phyloP scores from a whole-genome alignment of 1,284 basidiomycete genomes.

The Cutaneotrichosporon sp. region DNA sequence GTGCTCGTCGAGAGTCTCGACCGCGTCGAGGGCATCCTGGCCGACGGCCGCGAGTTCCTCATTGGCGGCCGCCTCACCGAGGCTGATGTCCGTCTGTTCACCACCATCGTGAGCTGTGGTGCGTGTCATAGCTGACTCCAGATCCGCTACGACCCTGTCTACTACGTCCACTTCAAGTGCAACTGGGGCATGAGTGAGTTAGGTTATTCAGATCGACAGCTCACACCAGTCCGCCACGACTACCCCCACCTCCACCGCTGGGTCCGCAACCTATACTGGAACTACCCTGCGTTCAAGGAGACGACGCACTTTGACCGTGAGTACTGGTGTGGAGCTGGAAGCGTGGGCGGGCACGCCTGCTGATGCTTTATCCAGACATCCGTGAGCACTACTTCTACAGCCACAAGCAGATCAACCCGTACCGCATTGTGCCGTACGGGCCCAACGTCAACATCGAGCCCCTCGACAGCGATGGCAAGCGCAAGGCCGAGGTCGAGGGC shows the following conservation, averaged over 20 bases:
- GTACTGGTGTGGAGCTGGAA: not conserved
- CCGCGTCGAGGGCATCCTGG: slow-evolving; percentile 72
- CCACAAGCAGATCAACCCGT: slow-evolving; percentile 65
- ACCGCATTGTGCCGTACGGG: slow-evolving; percentile 70
- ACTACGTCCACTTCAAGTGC: slow-evolving; percentile 91
- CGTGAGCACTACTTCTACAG: slow-evolving; percentile 73
- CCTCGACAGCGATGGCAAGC: slow-evolving; percentile 45
- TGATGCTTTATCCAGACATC: slow-evolving; percentile 59
- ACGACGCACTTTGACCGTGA: slow-evolving; percentile 73
- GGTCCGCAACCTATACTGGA: slow-evolving; percentile 90
- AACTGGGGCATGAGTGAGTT: slow-evolving; percentile 64
- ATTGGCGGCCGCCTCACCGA: slow-evolving; percentile 81
- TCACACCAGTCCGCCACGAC: slow-evolving; percentile 58
- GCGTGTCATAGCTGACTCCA: not conserved
- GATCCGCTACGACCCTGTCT: slow-evolving; percentile 73
- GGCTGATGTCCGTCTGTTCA: slow-evolving; percentile 84
- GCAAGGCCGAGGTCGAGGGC: slow-evolving; percentile 18
- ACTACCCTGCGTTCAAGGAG: slow-evolving; percentile 78
- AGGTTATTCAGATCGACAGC: not conserved
- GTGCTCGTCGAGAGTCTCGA: slow-evolving; percentile 76
- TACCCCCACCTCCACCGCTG: slow-evolving; percentile 80
- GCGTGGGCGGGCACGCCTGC: not conserved
- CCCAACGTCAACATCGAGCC: slow-evolving; percentile 70
- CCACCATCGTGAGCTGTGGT: slow-evolving; percentile 67
- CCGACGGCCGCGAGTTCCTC: slow-evolving; percentile 72